These are phyloP conservation scores for Chamaecrista fasciculata DNA, from an alignment of 306 rosid genomes.

Conservation along the genomic window DNA sequence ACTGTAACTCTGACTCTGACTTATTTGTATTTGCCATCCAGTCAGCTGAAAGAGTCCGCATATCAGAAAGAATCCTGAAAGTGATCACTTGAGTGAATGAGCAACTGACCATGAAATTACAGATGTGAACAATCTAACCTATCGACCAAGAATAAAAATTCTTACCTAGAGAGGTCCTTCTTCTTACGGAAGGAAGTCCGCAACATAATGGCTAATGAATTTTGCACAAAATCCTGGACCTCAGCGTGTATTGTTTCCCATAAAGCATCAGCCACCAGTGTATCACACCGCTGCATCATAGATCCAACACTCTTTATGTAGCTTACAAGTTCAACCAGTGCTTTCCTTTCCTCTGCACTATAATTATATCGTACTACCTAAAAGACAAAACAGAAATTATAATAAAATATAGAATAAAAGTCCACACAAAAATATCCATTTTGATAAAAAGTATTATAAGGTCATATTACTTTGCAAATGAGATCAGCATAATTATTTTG, in stretches of 20 bases:
- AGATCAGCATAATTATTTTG: neutral
- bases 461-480: neutral
- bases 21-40: constrained; percentile 97
- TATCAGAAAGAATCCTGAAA: constrained; percentile 97
- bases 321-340: constrained; percentile 88
- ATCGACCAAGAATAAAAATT: constrained; percentile 20
- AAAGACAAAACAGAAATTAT: constrained; percentile 21
- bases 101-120: no score
- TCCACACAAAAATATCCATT: neutral
- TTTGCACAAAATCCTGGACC: constrained; percentile 99
- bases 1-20: constrained; percentile 77
- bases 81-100: constrained; percentile 32
- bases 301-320: constrained; percentile 95
- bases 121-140: constrained; percentile 28
- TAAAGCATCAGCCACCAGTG: constrained; percentile 93
- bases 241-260: constrained; percentile 99
- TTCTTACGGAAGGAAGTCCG: constrained; percentile 94
- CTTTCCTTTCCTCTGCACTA: constrained; percentile 85
- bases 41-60: constrained; percentile 98
- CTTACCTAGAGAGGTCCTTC: constrained; percentile 93
- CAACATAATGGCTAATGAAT: constrained; percentile 88
- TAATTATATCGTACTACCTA: constrained; percentile 96
- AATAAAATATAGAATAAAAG: neutral
- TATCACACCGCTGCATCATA: constrained; percentile 91
- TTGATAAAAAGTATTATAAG: neutral